These are phyloP conservation scores for Taxawa tesnikishii DNA, from an alignment of 2,329 filamentous ascomycete species.

Conservation along the genomic window DNA sequence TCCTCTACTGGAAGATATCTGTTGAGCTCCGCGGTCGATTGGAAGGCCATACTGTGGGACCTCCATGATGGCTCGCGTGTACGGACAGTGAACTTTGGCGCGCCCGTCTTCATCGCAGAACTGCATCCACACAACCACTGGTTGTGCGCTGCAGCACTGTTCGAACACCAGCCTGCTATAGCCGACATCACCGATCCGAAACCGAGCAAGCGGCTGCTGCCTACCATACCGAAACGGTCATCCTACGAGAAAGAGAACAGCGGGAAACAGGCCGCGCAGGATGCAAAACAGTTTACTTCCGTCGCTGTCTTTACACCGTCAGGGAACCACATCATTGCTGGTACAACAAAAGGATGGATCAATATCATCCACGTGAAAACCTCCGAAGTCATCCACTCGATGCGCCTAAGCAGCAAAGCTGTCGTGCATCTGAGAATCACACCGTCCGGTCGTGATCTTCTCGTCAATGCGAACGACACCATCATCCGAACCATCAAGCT, in stretches of 20 bases:
- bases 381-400: constrained; percentile 75
- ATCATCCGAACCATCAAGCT: constrained; percentile 89
- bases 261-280: constrained; percentile 81
- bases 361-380: constrained; percentile 85
- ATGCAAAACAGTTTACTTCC: constrained; percentile 90
- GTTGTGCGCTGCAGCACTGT: constrained; percentile 80
- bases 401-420: constrained; percentile 74
- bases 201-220: constrained; percentile 63
- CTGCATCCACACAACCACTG: constrained; percentile 80
- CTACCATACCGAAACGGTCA: constrained; percentile 68
- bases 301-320: constrained; percentile 77
- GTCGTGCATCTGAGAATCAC: constrained; percentile 81
- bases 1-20: constrained; percentile 83
- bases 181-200: constrained; percentile 46
- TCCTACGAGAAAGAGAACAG: constrained; percentile 59
- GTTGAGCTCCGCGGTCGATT: constrained; percentile 86
- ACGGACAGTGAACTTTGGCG: constrained; percentile 80
- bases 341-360: constrained; percentile 89
- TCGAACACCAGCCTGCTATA: constrained; percentile 82
- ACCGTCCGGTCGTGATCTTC: constrained; percentile 69
- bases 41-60: constrained; percentile 95
- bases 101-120: constrained; percentile 91
- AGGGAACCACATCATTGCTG: constrained; percentile 80
- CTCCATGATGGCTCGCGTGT: constrained; percentile 59
- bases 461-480: constrained; percentile 88